These are phyloP conservation scores for Blastobotrys chiropterorum DNA, from an alignment of 805 yeast genomes.

Conservation along the genomic window DNA sequence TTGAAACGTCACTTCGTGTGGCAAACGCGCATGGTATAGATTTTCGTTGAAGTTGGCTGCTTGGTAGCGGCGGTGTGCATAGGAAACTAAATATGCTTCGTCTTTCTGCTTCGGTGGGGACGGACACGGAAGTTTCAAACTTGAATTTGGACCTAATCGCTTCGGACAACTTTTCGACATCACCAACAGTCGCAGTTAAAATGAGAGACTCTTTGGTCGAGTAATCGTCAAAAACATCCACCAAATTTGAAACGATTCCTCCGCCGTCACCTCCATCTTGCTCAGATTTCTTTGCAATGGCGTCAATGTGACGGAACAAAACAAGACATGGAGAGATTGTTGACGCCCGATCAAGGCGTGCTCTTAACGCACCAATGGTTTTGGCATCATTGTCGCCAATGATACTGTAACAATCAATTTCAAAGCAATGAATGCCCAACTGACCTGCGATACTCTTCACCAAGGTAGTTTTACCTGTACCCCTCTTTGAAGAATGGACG, in stretches of 20 bases:
- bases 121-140: constrained; percentile 69
- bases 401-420: constrained; percentile 63
- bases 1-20: constrained; percentile 46
- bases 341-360: constrained; percentile 62
- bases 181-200: constrained; percentile 61
- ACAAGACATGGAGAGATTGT: constrained; percentile 43
- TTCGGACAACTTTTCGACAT: constrained; percentile 62
- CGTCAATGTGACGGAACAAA: constrained; percentile 67
- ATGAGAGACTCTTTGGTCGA: constrained; percentile 40
- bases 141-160: constrained; percentile 60
- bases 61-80: constrained; percentile 1
- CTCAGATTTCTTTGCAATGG: constrained; percentile 59
- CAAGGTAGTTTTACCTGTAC: constrained; percentile 71
- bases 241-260: constrained; percentile 41
- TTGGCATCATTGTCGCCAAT: constrained; percentile 69
- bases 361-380: constrained; percentile 70
- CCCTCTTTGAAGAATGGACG: constrained; percentile 62
- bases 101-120: constrained; percentile 77
- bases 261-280: constrained; percentile 44
- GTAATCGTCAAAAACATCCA: constrained; percentile 51
- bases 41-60: neutral
- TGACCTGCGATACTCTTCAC: constrained; percentile 49
- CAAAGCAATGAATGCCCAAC: constrained; percentile 60
- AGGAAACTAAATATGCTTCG: constrained; percentile 51
- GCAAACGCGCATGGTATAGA: constrained; percentile 20